Percentiles rank a stretch among this genome's conserved stretches.
Conservation (phyloP, 331 rosid genomes). For the Cydonia oblonga region DNA sequence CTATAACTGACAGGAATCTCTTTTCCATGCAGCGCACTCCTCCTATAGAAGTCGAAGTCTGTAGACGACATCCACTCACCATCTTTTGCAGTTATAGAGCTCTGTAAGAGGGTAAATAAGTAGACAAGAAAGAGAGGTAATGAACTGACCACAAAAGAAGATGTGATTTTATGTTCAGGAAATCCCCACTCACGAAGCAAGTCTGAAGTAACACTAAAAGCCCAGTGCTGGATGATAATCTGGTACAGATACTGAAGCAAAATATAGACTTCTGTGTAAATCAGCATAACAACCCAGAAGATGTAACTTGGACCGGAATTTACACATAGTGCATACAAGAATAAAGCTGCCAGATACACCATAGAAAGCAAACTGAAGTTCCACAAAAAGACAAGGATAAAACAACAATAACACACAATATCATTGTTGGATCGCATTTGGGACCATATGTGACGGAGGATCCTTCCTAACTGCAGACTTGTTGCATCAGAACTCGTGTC, state of each 20-base stretch:
- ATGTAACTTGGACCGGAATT: slow-evolving; percentile 85
- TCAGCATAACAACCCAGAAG: slow-evolving; percentile 79
- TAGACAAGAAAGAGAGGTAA: slow-evolving; percentile 87
- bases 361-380: slow-evolving; percentile 91
- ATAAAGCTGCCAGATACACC: slow-evolving; percentile 84
- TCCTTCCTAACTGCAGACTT: slow-evolving; percentile 83
- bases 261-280: slow-evolving; percentile 77
- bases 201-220: slow-evolving; percentile 37
- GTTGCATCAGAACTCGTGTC: slow-evolving; percentile 75
- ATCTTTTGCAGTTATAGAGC: slow-evolving; percentile 87
- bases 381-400: slow-evolving; percentile 82
- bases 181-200: slow-evolving; percentile 71
- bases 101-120: slow-evolving; percentile 81
- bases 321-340: slow-evolving; percentile 82
- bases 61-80: slow-evolving; percentile 73
- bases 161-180: slow-evolving; percentile 49
- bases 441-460: slow-evolving; percentile 74
- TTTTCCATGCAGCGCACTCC: slow-evolving; percentile 35
- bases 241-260: slow-evolving; percentile 88
- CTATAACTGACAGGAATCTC: slow-evolving; percentile 26
- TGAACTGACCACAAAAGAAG: slow-evolving; percentile 83
- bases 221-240: slow-evolving; percentile 87
- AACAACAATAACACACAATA: slow-evolving; percentile 87
- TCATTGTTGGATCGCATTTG: slow-evolving; percentile 94
- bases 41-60: slow-evolving; percentile 35